A percentile compares a stretch with the other conserved stretches of the same genome.
Evolutionary conservation across 2,329 filamentous ascomycete species (phyloP).

Genomic region (Epichloe typhina): DNA sequence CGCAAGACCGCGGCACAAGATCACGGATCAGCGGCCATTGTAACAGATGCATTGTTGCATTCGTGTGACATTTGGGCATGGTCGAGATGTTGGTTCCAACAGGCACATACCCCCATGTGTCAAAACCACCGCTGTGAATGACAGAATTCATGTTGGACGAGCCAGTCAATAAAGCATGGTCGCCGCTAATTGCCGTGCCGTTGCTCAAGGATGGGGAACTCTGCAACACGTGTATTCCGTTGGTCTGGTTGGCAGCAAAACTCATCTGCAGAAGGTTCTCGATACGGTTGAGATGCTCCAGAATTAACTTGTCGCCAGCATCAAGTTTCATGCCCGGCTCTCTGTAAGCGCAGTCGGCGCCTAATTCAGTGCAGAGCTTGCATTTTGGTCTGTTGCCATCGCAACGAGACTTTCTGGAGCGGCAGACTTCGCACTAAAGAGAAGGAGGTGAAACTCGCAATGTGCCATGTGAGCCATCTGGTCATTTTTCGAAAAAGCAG

Average conservation of each 20-base stretch:
- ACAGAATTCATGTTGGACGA: constrained; percentile 35
- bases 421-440: constrained; percentile 63
- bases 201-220: constrained; percentile 54
- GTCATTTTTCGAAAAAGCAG: background rate
- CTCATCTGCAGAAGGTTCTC: constrained; percentile 66
- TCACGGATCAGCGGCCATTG: constrained; percentile 73
- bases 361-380: constrained; percentile 69
- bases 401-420: constrained; percentile 66
- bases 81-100: constrained; percentile 57
- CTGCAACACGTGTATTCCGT: constrained; percentile 42
- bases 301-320: constrained; percentile 72
- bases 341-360: constrained; percentile 72
- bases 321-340: constrained; percentile 81
- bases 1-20: constrained; percentile 62
- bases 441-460: background rate
- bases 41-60: constrained; percentile 62
- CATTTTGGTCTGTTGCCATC: constrained; percentile 73
- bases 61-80: constrained; percentile 77
- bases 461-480: background rate
- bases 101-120: constrained; percentile 52
- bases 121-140: constrained; percentile 52
- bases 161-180: constrained; percentile 35
- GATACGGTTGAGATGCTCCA: constrained; percentile 65
- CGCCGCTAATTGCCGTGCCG: constrained; percentile 45
- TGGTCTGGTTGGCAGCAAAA: constrained; percentile 37